phyloP scores from a whole-genome alignment of 495 filamentous ascomycete species.

The Staphylotrichum tortipilum region DNA sequence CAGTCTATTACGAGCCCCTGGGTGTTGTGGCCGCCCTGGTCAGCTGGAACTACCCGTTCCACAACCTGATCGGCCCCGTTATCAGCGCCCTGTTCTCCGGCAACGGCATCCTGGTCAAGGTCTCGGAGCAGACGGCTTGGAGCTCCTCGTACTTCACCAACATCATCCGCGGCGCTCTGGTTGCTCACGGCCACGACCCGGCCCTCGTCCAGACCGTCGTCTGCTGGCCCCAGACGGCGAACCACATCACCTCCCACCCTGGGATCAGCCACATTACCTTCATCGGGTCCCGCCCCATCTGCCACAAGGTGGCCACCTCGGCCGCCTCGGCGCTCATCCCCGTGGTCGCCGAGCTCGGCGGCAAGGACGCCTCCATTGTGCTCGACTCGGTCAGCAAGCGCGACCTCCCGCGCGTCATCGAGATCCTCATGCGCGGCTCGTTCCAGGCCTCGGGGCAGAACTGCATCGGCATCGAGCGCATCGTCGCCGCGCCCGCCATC shows the following conservation, averaged over 20 bases:
- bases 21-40: constrained; percentile 88
- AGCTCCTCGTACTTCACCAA: constrained; percentile 69
- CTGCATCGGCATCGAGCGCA: constrained; percentile 92
- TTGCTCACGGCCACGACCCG: constrained; percentile 74
- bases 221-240: constrained; percentile 78
- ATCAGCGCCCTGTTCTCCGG: constrained; percentile 90
- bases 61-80: constrained; percentile 87
- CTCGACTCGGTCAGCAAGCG: constrained; percentile 61
- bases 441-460: constrained; percentile 98
- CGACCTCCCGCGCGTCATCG: constrained; percentile 60
- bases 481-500: constrained; percentile 65
- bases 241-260: constrained; percentile 77
- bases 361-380: constrained; percentile 90
- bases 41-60: constrained; percentile 95
- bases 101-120: constrained; percentile 85
- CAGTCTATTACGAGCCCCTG: constrained; percentile 82
- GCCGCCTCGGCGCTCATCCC: constrained; percentile 79
- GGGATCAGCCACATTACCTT: constrained; percentile 89
- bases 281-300: constrained; percentile 83
- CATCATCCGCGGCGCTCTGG: constrained; percentile 68
- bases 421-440: constrained; percentile 78
- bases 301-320: constrained; percentile 76
- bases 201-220: constrained; percentile 74
- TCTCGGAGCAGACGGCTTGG: constrained; percentile 90
- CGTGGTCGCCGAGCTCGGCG: constrained; percentile 80